These are phyloP conservation scores for Cercis canadensis DNA, from an alignment of 306 rosid genomes.

Conservation along the genomic window DNA sequence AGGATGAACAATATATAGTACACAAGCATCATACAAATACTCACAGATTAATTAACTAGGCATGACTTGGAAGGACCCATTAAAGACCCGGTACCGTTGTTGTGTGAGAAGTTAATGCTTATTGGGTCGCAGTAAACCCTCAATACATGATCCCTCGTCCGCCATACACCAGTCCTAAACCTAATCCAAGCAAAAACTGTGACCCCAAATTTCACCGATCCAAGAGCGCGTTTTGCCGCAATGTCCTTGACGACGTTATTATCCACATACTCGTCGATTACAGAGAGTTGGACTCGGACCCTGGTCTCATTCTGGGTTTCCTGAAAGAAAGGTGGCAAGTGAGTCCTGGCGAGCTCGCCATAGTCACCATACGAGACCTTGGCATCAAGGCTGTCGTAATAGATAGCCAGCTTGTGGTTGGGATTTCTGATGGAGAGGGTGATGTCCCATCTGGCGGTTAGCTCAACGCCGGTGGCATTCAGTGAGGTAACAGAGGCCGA, in stretches of 20 bases:
- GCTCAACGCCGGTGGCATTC: slow-evolving; percentile 15
- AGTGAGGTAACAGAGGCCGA: slow-evolving; percentile 34
- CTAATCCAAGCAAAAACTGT: slow-evolving; percentile 7
- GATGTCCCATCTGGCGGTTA: slow-evolving; percentile 41
- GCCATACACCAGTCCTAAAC: slow-evolving; percentile 19
- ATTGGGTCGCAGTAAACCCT: slow-evolving; percentile 28
- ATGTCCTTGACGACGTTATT: slow-evolving; percentile 6
- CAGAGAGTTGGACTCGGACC: slow-evolving; percentile 1
- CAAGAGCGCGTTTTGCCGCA: slow-evolving; percentile 18
- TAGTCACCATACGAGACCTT: background rate
- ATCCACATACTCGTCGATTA: background rate
- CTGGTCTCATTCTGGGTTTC: slow-evolving; percentile 17
- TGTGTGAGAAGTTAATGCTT: background rate
- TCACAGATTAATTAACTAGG: slow-evolving; percentile 10
- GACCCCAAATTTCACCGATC: slow-evolving; percentile 29
- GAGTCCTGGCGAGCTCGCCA: background rate
- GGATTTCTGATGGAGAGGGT: slow-evolving; percentile 31
- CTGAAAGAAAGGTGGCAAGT: slow-evolving; percentile 19
- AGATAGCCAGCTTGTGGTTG: slow-evolving; percentile 23
- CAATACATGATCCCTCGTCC: slow-evolving; percentile 4
- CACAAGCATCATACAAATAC: background rate
- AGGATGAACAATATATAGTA: background rate
- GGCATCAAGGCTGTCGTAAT: slow-evolving; percentile 34
- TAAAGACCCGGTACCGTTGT: slow-evolving; percentile 33
- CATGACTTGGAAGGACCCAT: slow-evolving; percentile 23